phyloP scores from a whole-genome alignment of 805 yeast genomes.

The Maudiozyma serrabonitensis region DNA sequence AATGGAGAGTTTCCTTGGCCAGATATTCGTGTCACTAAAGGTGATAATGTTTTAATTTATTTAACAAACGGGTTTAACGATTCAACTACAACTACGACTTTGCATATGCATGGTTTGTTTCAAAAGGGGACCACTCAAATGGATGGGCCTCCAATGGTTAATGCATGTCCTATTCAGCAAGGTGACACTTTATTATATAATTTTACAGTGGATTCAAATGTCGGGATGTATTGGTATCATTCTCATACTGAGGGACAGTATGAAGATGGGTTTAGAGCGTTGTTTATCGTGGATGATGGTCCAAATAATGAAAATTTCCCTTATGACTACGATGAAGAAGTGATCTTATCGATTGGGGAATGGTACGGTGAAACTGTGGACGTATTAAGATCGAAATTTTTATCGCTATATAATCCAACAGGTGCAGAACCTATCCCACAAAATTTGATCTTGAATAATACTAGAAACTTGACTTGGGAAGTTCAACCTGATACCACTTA shows the following conservation, averaged over 20 bases:
- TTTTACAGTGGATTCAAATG: constrained; percentile 73
- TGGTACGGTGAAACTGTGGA: constrained; percentile 70
- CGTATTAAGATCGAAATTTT: constrained; percentile 43
- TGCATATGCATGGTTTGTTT: constrained; percentile 94
- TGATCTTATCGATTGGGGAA: constrained; percentile 58
- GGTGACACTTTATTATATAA: constrained; percentile 69
- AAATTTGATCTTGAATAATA: constrained; percentile 67
- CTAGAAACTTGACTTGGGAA: constrained; percentile 62
- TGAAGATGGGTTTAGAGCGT: constrained; percentile 86
- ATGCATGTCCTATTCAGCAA: constrained; percentile 89
- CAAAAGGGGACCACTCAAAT: constrained; percentile 55
- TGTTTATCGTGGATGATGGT: constrained; percentile 64
- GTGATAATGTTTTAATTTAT: constrained; percentile 67
- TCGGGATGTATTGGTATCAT: constrained; percentile 95
- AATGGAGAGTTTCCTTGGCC: constrained; percentile 75
- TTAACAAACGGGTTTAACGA: constrained; percentile 64
- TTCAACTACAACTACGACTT: constrained; percentile 42
- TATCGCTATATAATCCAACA: constrained; percentile 77
- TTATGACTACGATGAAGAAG: constrained; percentile 74
- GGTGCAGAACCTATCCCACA: constrained; percentile 98
- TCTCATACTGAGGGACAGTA: constrained; percentile 86
- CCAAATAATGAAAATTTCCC: constrained; percentile 42
- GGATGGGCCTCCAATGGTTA: constrained; percentile 87
- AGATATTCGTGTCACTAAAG: constrained; percentile 59
- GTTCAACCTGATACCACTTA: constrained; percentile 85